Percentiles rank a stretch among this genome's conserved stretches.
Conservation (phyloP, 2,329 filamentous ascomycete genomes). For the Venturia pyrina region DNA sequence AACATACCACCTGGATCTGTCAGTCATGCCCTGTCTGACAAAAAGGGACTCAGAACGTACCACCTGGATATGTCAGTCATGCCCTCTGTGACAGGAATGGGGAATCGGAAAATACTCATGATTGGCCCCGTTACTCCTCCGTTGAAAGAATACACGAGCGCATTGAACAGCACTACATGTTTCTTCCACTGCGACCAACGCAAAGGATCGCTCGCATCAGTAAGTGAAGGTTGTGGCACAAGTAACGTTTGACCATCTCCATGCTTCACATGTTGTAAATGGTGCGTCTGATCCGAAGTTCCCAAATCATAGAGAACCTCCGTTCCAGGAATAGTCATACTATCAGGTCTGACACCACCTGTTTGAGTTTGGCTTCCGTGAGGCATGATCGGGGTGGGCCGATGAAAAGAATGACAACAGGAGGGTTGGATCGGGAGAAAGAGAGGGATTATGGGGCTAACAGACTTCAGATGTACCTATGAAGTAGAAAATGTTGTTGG, state of each 20-base stretch:
- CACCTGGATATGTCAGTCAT: no score
- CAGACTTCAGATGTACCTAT: not conserved
- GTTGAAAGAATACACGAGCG: not conserved
- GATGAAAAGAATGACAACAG: not conserved
- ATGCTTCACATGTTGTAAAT: slow-evolving; percentile 7
- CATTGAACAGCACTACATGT: slow-evolving; percentile 18
- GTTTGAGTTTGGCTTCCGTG: not conserved
- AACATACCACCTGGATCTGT: not conserved
- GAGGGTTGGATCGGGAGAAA: not conserved
- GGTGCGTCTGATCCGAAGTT: not conserved
- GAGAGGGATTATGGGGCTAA: not conserved
- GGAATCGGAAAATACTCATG: not conserved
- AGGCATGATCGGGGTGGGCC: not conserved
- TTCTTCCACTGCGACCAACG: slow-evolving; percentile 40
- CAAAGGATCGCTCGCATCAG: slow-evolving; percentile 40
- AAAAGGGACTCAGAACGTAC: no score
- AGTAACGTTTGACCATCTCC: slow-evolving; percentile 26
- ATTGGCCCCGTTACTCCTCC: slow-evolving; percentile 4
- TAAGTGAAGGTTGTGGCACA: slow-evolving; percentile 36
- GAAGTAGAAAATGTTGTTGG: not conserved
- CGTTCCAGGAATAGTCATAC: not conserved
- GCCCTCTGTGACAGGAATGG: no score
- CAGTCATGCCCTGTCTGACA: no score
- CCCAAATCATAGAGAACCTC: not conserved
- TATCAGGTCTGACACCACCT: not conserved